Base-by-base conservation (phyloP, 163 green algal species). In the Coccomyxa subellipsoidea region DNA sequence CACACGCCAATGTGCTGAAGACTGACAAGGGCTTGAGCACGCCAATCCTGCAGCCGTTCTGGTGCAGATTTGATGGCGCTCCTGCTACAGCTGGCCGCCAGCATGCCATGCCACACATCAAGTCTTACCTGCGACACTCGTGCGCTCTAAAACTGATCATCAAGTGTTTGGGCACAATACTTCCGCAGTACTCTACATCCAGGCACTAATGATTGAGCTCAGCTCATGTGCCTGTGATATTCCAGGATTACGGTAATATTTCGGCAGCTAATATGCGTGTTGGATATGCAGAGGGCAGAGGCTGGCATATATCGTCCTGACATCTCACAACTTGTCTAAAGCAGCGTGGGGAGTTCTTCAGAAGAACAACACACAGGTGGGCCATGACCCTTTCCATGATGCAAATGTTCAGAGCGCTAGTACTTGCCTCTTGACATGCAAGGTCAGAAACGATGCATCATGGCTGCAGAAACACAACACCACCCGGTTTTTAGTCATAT, bases 21-120 rank as follows among this genome's bases (percentile, higher is more conserved):
- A 34, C 53, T 31, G 54, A 29, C 40, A 73, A 10, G 12, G 66
- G 66, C n/a, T 73, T 23, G 21, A 73, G 66, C n/a, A 23, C 32
- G 29, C n/a, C n/a, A 39, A 53, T 73, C 10, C 35, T 81, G 53
- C 1, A 39, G 59, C 78, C 35, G 2, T 34, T 39, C 5, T 80
- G 39, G 38, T 36, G 66, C 32, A 59, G 23, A 8, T 59, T 59
- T 59, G 47, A 59, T 18, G 66, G 27, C 66, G 27, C 29, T 1
- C 29, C 66, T n/a, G n/a, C 29, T 23, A 32, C 66, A 34, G 66
- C n/a, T 27, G 88, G 89, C 0, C 89, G 94, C 32, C 78, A 90
- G 82, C 81, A 87, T 1, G 92, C 90, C 32, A 95, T 95, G 91
- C 94, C 94, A 0, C 94, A 98, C 88, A 94, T 97, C 81, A 97